phyloP scores from a whole-genome alignment of 2,329 filamentous ascomycete genomes.

The Tolypocladium cylindrosporum region DNA sequence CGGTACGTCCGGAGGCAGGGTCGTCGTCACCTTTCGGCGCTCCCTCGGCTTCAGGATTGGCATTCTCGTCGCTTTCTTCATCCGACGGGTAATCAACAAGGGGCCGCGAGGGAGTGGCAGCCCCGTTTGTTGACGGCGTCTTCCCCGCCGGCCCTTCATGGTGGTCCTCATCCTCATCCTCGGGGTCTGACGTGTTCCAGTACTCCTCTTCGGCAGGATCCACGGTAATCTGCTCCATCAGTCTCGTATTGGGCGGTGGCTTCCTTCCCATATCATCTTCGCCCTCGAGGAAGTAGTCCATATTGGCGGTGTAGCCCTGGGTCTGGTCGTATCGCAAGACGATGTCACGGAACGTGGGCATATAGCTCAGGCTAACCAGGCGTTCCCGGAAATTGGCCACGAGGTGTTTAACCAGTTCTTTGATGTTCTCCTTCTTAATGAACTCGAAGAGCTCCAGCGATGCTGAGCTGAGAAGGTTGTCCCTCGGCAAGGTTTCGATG shows the following conservation, averaged over 20 bases:
- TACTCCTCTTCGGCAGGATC: slow-evolving; percentile 87
- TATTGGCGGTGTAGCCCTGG: slow-evolving; percentile 53
- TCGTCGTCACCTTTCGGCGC: slow-evolving; percentile 22
- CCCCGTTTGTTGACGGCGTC: slow-evolving; percentile 45
- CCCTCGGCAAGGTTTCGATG: slow-evolving; percentile 74
- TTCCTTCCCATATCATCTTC: slow-evolving; percentile 46
- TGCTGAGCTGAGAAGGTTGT: slow-evolving; percentile 89
- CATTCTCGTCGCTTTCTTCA: slow-evolving; percentile 55
- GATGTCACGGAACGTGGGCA: slow-evolving; percentile 74
- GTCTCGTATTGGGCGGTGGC: slow-evolving; percentile 39
- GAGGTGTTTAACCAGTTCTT: slow-evolving; percentile 71
- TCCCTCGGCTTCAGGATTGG: slow-evolving; percentile 41
- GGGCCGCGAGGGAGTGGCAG: slow-evolving; percentile 53
- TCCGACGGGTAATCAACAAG: slow-evolving; percentile 91
- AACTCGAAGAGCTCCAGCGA: slow-evolving; percentile 91
- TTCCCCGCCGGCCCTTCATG: slow-evolving; percentile 17
- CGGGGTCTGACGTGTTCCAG: slow-evolving; percentile 82
- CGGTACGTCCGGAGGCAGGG: slow-evolving; percentile 20
- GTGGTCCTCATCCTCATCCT: slow-evolving; percentile 55
- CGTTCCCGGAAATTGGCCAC: slow-evolving; percentile 77
- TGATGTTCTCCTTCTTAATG: slow-evolving; percentile 73
- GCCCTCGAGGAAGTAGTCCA: slow-evolving; percentile 65
- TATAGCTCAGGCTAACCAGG: slow-evolving; percentile 65
- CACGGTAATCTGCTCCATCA: slow-evolving; percentile 60
- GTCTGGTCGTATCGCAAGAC: slow-evolving; percentile 72